Base-by-base conservation (phyloP, 495 filamentous ascomycete species). In the Annulohypoxylon moriforme region DNA sequence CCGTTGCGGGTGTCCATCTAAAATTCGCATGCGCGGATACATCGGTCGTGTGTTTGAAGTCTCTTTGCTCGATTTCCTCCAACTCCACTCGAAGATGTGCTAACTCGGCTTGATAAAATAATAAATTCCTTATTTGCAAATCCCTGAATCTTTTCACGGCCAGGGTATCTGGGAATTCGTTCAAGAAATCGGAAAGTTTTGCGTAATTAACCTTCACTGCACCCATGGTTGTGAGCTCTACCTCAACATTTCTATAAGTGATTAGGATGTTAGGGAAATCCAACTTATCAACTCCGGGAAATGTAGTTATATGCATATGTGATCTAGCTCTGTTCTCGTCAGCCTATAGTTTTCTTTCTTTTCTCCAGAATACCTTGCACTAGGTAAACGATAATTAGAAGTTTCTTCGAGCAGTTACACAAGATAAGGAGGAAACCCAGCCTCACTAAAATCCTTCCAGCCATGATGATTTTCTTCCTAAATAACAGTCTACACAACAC, bases 51-150 rank as follows among this genome's bases (percentile, higher is more conserved):
- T 9, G 7, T 49, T 49, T 25, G 16, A n/a, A 6, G 10, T 49
- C 46, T 25, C 46, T 24, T 49, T 49, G 20, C 22, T 49, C 46
- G 46, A 49, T 49, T 49, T 49, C 46, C 20, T 24, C 46, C 16
- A 49, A 49, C 25, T 49, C 46, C 1, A 10, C 22, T 25, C 9
- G 20, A 4, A 49, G 46, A 25, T 49, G 46, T 49, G 46, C 46
- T 49, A 52, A 25, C 11, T 52, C 47, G 13, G 47, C 47, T 14
- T 52, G 47, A 13, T 52, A 52, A 13, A 52, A 52, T 29, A 52
- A 24, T 52, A 52, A 52, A 29, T 52, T 52, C 29, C 47, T 4
- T 3, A 52, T 52, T n/a, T 52, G 47, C 11, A 52, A 52, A 14
- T 52, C 47, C 13, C 47, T 4, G n/a, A 52, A 52, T n/a, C 47